A percentile compares a stretch with the other conserved stretches of the same genome.
phyloP scores from a whole-genome alignment of 305 asterid species.

The Fraxinus dipetala region DNA sequence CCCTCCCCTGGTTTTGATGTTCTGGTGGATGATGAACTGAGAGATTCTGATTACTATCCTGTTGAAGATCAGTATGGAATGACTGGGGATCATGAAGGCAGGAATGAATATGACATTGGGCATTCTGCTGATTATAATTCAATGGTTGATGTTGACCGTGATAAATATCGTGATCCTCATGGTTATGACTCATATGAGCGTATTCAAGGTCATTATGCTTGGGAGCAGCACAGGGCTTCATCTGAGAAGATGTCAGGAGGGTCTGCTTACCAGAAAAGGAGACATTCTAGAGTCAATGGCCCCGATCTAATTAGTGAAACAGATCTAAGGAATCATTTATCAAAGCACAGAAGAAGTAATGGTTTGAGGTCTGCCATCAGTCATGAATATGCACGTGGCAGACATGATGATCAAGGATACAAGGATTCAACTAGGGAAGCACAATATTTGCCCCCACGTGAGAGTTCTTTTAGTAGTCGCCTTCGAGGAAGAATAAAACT shows the following conservation, averaged over 20 bases:
- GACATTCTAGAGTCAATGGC: slow-evolving; percentile 43
- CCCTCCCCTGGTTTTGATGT: slow-evolving; percentile 95
- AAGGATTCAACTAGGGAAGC: slow-evolving; percentile 40
- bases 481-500: slow-evolving; percentile 71
- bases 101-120: slow-evolving; percentile 46
- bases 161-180: slow-evolving; percentile 45
- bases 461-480: slow-evolving; percentile 56
- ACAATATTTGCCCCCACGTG: slow-evolving; percentile 35
- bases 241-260: slow-evolving; percentile 48
- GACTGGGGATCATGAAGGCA: slow-evolving; percentile 47
- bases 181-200: slow-evolving; percentile 47
- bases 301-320: slow-evolving; percentile 45
- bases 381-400: slow-evolving; percentile 54
- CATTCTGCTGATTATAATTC: slow-evolving; percentile 49
- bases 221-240: slow-evolving; percentile 59
- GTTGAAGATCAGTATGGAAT: slow-evolving; percentile 63
- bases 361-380: slow-evolving; percentile 75
- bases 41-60: slow-evolving; percentile 66
- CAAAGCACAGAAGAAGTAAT: slow-evolving; percentile 58
- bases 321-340: slow-evolving; percentile 69
- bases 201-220: slow-evolving; percentile 44
- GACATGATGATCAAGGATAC: slow-evolving; percentile 41
- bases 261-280: slow-evolving; percentile 42
- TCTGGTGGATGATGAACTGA: slow-evolving; percentile 74
- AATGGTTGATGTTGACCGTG: slow-evolving; percentile 45